Evolutionary conservation across 805 yeast genomes (phyloP), one percentile per base, ranked within the genome.

Genomic region (Hanseniaspora occidentalis): DNA sequence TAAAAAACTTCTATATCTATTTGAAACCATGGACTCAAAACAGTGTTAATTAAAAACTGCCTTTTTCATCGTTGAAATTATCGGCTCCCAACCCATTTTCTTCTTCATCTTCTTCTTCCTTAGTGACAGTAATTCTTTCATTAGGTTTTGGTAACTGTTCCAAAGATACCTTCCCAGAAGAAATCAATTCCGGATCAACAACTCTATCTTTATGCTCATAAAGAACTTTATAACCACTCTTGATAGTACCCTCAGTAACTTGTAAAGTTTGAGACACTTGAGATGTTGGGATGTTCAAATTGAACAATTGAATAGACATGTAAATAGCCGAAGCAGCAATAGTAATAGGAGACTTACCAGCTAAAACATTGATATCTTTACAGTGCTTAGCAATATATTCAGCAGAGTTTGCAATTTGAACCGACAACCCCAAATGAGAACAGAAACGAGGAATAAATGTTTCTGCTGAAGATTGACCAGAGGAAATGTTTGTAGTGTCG

Each of bases 251-350:
- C 57, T 92, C 98, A 52, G 95, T 83, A 16, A 92, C 97, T 50
- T 96, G 97, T 14, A 96, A 75, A 51, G 83, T 83, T 50, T 85
- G 95, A 10, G 95, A 84, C 42, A 92, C 89, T 53, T 76, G 81
- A 1, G 80, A 64, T 1, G 95, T 88, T 3, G 82, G 67, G 27
- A 84, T 66, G 39, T 77, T 81, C 26, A 79, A 78, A 35, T 82
- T 82, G 57, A 88, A 88, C n/a, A 92, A 64, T n/a, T 84, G 66
- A 3, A 89, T 82, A 6, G 95, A 84, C 83, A 92, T 79, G 62
- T 89, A 92, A 37, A 92, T 89, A 4, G 92, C 94, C 1, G 96
- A 94, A 6, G 97, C 97, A 0, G 97, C 96, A 54, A 92, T 85
- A 27, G 98, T 89, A 41, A 88, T 88, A 22, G 98, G 98, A 3